Conservation (phyloP, 768 basidiomycete species). For the Pleurotus tuber-regium region DNA sequence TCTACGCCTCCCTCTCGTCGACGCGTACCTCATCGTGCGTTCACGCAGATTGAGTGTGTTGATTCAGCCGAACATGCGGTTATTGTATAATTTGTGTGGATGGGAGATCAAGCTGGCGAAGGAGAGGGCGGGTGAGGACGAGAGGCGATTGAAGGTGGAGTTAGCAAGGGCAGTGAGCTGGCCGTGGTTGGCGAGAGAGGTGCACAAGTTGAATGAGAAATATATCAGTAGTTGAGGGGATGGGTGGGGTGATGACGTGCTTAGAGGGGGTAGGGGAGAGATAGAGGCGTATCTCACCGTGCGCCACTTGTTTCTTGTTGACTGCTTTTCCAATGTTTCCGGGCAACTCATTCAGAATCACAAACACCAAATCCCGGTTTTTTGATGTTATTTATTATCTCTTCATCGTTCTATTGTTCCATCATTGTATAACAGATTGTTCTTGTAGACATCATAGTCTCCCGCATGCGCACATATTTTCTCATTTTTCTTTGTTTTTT, state of each 20-base stretch:
- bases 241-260: too few species aligned
- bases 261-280: too few species aligned
- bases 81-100: conserved; percentile 91
- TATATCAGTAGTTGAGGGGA: conserved; percentile 45
- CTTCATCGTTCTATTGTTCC: too few species aligned
- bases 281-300: too few species aligned
- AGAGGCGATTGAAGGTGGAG: conserved; percentile 50
- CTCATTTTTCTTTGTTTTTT: too few species aligned
- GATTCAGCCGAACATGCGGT: conserved; percentile 94
- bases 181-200: conserved; percentile 84
- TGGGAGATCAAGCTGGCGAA: conserved; percentile 95
- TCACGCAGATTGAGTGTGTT: conserved; percentile 86
- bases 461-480: too few species aligned
- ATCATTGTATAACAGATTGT: too few species aligned
- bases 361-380: too few species aligned
- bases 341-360: too few species aligned
- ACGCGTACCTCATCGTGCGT: conserved; percentile 91
- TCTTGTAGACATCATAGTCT: too few species aligned
- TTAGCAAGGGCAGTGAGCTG: conserved; percentile 72
- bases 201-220: conserved; percentile 84
- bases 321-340: background rate
- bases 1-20: conserved; percentile 78
- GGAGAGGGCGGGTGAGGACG: conserved; percentile 58
- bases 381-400: too few species aligned
- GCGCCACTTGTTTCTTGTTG: too few species aligned